Evolutionary conservation across 352 stramenopile genomes (phyloP).

Genomic region (Discostella stelligera): DNA sequence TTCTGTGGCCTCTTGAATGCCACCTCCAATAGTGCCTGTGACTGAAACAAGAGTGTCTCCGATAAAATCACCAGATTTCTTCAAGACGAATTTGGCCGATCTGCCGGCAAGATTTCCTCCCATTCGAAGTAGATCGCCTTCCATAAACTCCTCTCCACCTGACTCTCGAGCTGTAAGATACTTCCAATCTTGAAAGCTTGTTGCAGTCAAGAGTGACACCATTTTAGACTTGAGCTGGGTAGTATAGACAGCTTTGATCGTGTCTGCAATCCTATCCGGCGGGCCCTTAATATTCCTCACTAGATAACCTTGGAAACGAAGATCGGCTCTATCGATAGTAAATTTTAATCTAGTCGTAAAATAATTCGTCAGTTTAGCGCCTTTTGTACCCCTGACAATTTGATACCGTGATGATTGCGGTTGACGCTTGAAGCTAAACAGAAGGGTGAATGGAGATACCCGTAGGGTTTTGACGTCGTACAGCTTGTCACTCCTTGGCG

Average conservation of each 20-base stretch:
- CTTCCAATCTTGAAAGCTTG: conserved; percentile 82
- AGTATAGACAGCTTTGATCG: conserved; percentile 73
- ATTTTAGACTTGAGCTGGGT: conserved; percentile 81
- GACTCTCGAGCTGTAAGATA: conserved; percentile 71
- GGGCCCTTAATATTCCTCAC: conserved; percentile 72
- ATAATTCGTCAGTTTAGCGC: conserved; percentile 80
- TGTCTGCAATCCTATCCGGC: conserved; percentile 73
- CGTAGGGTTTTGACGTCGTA: conserved; percentile 70
- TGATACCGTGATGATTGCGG: conserved; percentile 70
- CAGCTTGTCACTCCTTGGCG: conserved; percentile 71
- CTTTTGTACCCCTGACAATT: conserved; percentile 47
- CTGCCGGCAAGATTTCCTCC: conserved; percentile 81
- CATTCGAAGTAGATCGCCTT: conserved; percentile 79
- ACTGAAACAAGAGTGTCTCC: conserved; percentile 66
- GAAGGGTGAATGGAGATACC: conserved; percentile 76
- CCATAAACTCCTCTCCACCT: conserved; percentile 79
- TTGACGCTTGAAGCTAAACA: conserved; percentile 79
- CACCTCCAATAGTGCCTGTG: conserved; percentile 65
- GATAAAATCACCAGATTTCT: conserved; percentile 72
- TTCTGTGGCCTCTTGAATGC: conserved; percentile 75
- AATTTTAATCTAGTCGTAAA: conserved; percentile 80
- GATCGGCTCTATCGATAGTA: conserved; percentile 71
- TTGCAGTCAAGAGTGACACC: conserved; percentile 75
- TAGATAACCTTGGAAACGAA: conserved; percentile 74
- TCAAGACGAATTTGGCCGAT: conserved; percentile 74